Conservation (phyloP, 1,284 basidiomycete genomes). For the Moniliophthora roreri region DNA sequence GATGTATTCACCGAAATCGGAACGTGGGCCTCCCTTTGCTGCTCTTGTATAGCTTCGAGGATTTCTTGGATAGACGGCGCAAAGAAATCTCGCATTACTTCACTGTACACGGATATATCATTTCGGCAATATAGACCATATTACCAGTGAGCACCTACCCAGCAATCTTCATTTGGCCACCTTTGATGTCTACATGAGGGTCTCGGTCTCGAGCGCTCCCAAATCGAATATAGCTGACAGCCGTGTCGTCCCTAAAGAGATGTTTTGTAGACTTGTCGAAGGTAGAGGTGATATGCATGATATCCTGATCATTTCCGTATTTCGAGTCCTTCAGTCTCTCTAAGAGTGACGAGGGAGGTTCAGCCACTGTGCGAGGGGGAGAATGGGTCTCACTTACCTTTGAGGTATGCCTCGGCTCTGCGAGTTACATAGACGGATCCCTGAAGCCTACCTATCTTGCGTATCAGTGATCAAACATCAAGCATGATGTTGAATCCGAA, state of each 20-base stretch:
- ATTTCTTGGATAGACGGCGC: slow-evolving; percentile 45
- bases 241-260: slow-evolving; percentile 35
- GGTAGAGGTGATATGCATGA: slow-evolving; percentile 35
- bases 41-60: slow-evolving; percentile 35
- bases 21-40: slow-evolving; percentile 28
- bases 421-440: slow-evolving; percentile 34
- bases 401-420: slow-evolving; percentile 25
- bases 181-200: slow-evolving; percentile 36
- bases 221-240: slow-evolving; percentile 45
- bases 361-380: too few species aligned
- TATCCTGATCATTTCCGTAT: slow-evolving; percentile 29
- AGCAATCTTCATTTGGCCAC: slow-evolving; percentile 45
- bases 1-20: slow-evolving; percentile 31
- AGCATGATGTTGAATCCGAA: not conserved
- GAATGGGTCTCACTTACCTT: slow-evolving; percentile 22
- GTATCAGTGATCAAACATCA: slow-evolving; percentile 16
- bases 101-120: slow-evolving; percentile 21
- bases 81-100: slow-evolving; percentile 42
- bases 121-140: not conserved
- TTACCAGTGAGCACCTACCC: slow-evolving; percentile 29
- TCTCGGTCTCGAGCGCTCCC: slow-evolving; percentile 45
- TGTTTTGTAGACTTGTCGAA: slow-evolving; percentile 49
- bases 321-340: slow-evolving; percentile 27
- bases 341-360: slow-evolving; percentile 11
- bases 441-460: slow-evolving; percentile 26